Evolutionary conservation across 2,329 filamentous ascomycete species (phyloP), one percentile per base, ranked within the genome.

Genomic region (Xylaria sp.): DNA sequence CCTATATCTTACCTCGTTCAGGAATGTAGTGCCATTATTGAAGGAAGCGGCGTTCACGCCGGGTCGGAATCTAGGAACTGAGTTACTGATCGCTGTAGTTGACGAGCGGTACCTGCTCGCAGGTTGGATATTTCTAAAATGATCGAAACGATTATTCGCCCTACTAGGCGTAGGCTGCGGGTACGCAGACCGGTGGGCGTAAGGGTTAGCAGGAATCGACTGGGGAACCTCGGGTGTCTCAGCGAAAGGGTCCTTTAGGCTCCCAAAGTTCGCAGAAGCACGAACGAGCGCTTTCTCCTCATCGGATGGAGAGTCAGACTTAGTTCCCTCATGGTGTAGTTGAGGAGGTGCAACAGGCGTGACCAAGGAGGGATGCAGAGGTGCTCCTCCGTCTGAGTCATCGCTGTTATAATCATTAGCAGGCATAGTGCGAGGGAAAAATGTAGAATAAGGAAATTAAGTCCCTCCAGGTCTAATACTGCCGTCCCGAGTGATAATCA

Each of bases 281-380:
- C 62, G 63, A n/a, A 70, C 64, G 10, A 71, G 63, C 6, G 68
- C 68, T 25, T 60, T 58, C 52, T 66, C 64, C n/a, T 71, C 68
- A 21, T 71, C 68, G 13, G 64, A 44, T 1, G 67, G 61, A 1
- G 63, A 48, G 0, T 68, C 62, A 11, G 59, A 52, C 17, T 46
- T 53, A 21, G 19, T 31, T 9, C n/a, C 35, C 4, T 21, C 38
- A 27, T 49, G 40, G 15, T 29, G 56, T 1, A 15, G 35, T 10
- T 29, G 38, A n/a, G 15, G n/a, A 17, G 47, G 48, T 1, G 23
- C 55, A 40, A 29, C 4, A 23, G 64, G 40, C 1, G 64, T 67
- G 40, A 52, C 54, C 23, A 66, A 21, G 23, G 51, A 21, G 2
- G 63, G 57, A 17, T 63, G 55, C 1, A 70, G 48, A 55, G 61